Evolutionary conservation across 495 filamentous ascomycete genomes (phyloP).

Genomic region (Lasiosphaeris hirsuta): DNA sequence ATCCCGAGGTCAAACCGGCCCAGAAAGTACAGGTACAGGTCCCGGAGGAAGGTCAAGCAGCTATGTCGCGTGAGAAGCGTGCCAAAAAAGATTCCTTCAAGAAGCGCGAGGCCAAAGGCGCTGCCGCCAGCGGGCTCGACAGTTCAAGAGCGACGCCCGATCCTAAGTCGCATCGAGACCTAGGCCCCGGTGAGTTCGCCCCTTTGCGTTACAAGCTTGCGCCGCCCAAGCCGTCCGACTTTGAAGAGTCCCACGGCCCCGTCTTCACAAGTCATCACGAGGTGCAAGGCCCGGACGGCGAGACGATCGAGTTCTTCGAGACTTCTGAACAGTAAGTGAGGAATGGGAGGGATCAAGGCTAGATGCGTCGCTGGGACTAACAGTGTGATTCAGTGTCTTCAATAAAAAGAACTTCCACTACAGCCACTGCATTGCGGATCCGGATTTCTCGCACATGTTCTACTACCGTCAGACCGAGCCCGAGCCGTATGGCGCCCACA

Average conservation of each 20-base stretch:
- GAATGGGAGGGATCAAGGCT: not conserved
- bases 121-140: constrained; percentile 32
- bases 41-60: constrained; percentile 33
- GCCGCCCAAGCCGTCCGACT: constrained; percentile 55
- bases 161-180: constrained; percentile 53
- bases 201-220: constrained; percentile 58
- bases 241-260: constrained; percentile 54
- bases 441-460: constrained; percentile 76
- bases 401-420: constrained; percentile 93
- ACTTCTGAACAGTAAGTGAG: constrained; percentile 61
- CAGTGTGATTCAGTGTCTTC: constrained; percentile 54
- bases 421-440: constrained; percentile 85
- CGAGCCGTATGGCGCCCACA: constrained; percentile 71
- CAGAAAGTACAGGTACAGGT: constrained; percentile 29
- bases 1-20: constrained; percentile 47
- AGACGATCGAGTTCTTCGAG: constrained; percentile 55
- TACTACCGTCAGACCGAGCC: constrained; percentile 88
- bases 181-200: constrained; percentile 35
- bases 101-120: constrained; percentile 71
- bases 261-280: constrained; percentile 52
- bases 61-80: constrained; percentile 45
- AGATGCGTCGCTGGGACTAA: too few species aligned
- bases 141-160: constrained; percentile 54
- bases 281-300: constrained; percentile 41
- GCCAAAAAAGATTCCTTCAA: constrained; percentile 72